Conservation (phyloP, 495 filamentous ascomycete species). For the Podospora pseudoanserina region DNA sequence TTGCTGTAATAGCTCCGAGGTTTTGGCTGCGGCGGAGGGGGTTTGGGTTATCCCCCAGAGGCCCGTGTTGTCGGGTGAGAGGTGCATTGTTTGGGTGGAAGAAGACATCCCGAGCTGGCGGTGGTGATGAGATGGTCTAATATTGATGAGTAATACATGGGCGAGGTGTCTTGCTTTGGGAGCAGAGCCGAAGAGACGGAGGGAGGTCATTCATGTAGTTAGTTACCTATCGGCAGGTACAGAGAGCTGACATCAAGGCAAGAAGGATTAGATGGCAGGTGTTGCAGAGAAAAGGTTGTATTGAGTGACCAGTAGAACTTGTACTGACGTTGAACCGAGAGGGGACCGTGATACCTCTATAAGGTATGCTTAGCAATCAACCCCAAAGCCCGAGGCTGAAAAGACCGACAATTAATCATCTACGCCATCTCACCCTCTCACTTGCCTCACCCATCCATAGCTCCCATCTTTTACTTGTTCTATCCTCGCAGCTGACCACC, state of each 20-base stretch:
- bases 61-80: conserved; percentile 56
- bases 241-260: background rate
- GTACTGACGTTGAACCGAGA: background rate
- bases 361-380: background rate
- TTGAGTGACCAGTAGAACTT: background rate
- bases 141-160: background rate
- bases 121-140: background rate
- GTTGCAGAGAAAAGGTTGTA: no score
- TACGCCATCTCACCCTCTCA: background rate
- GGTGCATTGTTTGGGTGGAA: conserved; percentile 48
- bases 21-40: conserved; percentile 55
- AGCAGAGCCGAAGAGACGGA: background rate
- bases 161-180: background rate
- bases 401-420: background rate
- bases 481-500: background rate
- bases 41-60: conserved; percentile 53
- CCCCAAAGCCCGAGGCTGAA: background rate
- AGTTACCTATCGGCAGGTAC: no score
- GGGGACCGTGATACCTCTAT: background rate
- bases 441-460: background rate
- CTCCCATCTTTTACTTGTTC: background rate
- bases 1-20: conserved; percentile 65
- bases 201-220: background rate
- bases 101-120: background rate
- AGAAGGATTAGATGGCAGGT: background rate